Conservation (phyloP, 1,139 yeast genomes). For the Kodamaea sp. region DNA sequence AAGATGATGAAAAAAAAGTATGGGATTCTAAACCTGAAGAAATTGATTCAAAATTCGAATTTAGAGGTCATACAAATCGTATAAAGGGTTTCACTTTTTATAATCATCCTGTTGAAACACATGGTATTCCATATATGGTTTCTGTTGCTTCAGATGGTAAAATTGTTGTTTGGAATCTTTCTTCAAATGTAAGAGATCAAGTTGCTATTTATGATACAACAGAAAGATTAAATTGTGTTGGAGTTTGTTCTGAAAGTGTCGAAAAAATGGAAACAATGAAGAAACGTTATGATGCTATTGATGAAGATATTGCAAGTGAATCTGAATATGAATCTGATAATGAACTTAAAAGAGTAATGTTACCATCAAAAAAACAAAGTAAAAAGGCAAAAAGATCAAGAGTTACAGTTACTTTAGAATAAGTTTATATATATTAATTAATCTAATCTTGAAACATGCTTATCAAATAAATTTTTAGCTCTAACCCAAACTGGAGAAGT, state of each 20-base stretch:
- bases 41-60: conserved; percentile 48
- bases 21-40: conserved; percentile 30
- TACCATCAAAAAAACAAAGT: conserved; percentile 38
- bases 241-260: conserved; percentile 70
- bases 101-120: conserved; percentile 35
- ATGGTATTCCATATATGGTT: conserved; percentile 49
- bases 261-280: conserved; percentile 74
- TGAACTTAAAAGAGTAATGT: conserved; percentile 48
- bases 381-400: conserved; percentile 38
- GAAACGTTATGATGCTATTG: conserved; percentile 48
- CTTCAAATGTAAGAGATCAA: conserved; percentile 53
- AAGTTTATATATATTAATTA: conserved; percentile 8
- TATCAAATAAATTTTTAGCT: conserved; percentile 78
- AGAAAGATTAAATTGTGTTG: conserved; percentile 87
- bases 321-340: conserved; percentile 68
- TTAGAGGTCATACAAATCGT: conserved; percentile 81
- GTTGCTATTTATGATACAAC: conserved; percentile 88
- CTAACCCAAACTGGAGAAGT: conserved; percentile 87
- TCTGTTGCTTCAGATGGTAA: conserved; percentile 93
- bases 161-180: conserved; percentile 84
- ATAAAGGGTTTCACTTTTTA: conserved; percentile 71
- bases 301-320: conserved; percentile 40
- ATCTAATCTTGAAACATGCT: conserved; percentile 67
- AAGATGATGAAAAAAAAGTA: conserved; percentile 24
- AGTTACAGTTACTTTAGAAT: conserved; percentile 57